Evolutionary conservation across 176 grass and related monocot genomes (phyloP), one percentile per base, ranked within the genome.

Genomic region (Saccharum spontaneum): DNA sequence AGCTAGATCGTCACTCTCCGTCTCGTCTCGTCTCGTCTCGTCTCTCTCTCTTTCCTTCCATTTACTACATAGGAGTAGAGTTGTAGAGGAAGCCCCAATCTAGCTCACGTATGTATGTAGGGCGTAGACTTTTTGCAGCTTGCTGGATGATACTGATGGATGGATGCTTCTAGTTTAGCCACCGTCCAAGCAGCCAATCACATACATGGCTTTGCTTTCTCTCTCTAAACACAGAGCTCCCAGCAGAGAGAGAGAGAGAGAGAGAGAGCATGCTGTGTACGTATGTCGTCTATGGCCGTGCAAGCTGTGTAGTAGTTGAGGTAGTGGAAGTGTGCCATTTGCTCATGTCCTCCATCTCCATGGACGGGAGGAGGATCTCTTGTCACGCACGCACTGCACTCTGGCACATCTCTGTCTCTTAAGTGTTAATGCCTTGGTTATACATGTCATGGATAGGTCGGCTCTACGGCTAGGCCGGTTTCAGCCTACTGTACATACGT

Each of bases 151-250:
- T 28, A n/a, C n/a, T n/a, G 0, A 0, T 23, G 44, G 55, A 36
- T 64, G 39, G 69, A 74, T 64, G 81, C 70, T 33, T 83, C 55
- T 17, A 48, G 81, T 45, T 52, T 67, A 76, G 43, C 82, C 41
- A 75, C 87, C 88, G 72, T 82, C 71, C 72, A 70, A 82, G 64
- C 66, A 72, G 7, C 83, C 78, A 89, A 82, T 89, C 78, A 52
- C 33, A 4, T 15, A 24, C 57, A 61, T 61, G 22, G 22, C n/a
- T 61, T 23, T 43, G n/a, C 41, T 23, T 40, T 68, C 46, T 89
- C 68, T 89, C 46, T 69, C 69, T 88, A 48, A 60, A 2, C 39
- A 40, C 44, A 13, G 1, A 46, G 12, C 45, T 38, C 28, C 28
- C 28, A 28, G 28, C 28, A 4, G 34, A 36, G 34, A 36, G 34